phyloP scores from a whole-genome alignment of 2,329 filamentous ascomycete genomes.

The Trichoderma koningiopsis region DNA sequence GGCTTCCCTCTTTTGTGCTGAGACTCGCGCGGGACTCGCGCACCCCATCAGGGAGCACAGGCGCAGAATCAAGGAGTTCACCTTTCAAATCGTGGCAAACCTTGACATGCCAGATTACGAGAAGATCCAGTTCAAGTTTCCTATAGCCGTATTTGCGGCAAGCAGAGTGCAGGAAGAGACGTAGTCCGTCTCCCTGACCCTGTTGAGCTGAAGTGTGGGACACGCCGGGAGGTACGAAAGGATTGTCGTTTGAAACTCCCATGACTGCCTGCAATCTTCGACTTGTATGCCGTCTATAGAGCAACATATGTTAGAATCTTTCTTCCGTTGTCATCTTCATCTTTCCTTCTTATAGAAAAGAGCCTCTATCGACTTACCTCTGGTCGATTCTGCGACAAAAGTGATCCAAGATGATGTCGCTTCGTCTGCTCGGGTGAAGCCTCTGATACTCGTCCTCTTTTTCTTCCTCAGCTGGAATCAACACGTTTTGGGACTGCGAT shows the following conservation, averaged over 20 bases:
- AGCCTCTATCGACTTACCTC: not conserved
- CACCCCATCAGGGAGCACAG: not conserved
- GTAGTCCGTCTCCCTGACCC: conserved; percentile 19
- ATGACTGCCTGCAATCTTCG: conserved; percentile 9
- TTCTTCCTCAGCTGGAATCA: not conserved
- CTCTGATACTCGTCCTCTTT: not conserved
- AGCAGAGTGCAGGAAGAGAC: conserved; percentile 27
- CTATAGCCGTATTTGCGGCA: conserved; percentile 31
- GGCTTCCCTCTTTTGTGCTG: conserved; percentile 26
- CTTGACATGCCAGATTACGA: conserved; percentile 29
- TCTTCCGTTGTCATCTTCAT: not conserved
- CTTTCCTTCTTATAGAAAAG: not conserved
- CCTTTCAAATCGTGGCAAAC: not conserved
- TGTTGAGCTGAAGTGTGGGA: not conserved
- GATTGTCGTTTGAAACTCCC: not conserved
- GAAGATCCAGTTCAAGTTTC: conserved; percentile 31
- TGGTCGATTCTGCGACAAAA: not conserved
- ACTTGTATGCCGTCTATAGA: not conserved
- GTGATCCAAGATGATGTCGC: not conserved
- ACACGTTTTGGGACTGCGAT: not conserved
- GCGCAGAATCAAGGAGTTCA: conserved; percentile 7
- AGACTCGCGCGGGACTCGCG: conserved; percentile 4
- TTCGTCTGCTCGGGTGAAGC: not conserved
- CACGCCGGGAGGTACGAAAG: not conserved
- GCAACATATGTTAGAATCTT: not conserved